Evolutionary conservation across 805 yeast species (phyloP).

Genomic region (Vanderwaltozyma polyspora): DNA sequence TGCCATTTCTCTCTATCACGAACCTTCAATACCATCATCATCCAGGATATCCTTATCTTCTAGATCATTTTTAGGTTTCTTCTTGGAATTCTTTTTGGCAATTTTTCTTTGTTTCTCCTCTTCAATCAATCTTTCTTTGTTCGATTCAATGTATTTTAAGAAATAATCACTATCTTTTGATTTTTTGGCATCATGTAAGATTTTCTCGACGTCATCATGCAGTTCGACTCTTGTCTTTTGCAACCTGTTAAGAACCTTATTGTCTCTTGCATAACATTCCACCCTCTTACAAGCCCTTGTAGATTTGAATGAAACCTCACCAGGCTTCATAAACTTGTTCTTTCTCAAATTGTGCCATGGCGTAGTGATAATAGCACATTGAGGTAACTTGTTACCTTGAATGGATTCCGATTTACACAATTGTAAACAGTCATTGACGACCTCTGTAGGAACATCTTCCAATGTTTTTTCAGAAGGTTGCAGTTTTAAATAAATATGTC

Average conservation of each 20-base stretch:
- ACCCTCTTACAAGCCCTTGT: constrained; percentile 41
- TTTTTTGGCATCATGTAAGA: constrained; percentile 24
- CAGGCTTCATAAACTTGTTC: constrained; percentile 62
- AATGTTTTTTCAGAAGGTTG: constrained; percentile 34
- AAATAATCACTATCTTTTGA: constrained; percentile 21
- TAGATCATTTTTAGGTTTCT: constrained; percentile 7
- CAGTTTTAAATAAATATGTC: constrained; percentile 61
- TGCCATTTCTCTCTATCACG: no score
- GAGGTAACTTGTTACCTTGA: constrained; percentile 59
- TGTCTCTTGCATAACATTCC: constrained; percentile 45
- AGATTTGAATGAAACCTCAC: constrained; percentile 66
- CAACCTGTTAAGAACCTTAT: constrained; percentile 47
- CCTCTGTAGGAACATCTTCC: constrained; percentile 40
- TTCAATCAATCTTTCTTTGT: constrained; percentile 13
- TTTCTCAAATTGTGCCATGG: constrained; percentile 62
- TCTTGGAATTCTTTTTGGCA: constrained; percentile 7
- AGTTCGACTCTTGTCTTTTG: constrained; percentile 54
- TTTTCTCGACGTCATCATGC: constrained; percentile 21
- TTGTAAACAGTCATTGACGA: constrained; percentile 52
- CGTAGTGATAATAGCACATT: constrained; percentile 57
- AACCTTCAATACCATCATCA: no score
- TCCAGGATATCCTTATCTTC: no score
- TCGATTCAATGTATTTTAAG: constrained; percentile 7
- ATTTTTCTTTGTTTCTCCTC: constrained; percentile 17
- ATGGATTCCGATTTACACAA: constrained; percentile 69